A percentile compares a stretch with the other conserved stretches of the same genome.
phyloP scores from a whole-genome alignment of 1,284 basidiomycete genomes.

The Bondarzewia mesenterica region DNA sequence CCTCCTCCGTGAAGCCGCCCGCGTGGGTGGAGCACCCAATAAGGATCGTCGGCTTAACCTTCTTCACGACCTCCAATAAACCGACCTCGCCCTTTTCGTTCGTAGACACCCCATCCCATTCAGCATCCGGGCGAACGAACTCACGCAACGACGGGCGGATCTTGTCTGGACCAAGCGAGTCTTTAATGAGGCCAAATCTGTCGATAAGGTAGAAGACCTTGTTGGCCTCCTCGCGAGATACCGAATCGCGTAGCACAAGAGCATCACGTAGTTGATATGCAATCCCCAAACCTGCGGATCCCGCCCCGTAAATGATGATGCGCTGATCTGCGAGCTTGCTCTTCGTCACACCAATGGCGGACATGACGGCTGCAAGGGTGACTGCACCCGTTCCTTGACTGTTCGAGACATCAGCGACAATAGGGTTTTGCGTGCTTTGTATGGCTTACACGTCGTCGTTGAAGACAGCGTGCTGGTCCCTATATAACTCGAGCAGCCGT shows the following conservation, averaged over 20 bases:
- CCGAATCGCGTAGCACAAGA: constrained; percentile 52
- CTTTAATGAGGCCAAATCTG: constrained; percentile 48
- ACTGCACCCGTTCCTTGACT: constrained; percentile 86
- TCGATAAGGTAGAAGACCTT: constrained; percentile 61
- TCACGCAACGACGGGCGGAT: constrained; percentile 45
- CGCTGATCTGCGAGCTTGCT: constrained; percentile 64
- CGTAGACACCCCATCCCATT: constrained; percentile 36
- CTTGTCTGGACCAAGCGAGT: constrained; percentile 36
- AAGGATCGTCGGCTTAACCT: constrained; percentile 62
- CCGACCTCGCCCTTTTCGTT: constrained; percentile 37
- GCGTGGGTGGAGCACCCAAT: constrained; percentile 78
- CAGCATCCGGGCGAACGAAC: constrained; percentile 50
- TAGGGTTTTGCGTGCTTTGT: no score
- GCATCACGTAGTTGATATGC: constrained; percentile 67
- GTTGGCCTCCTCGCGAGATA: constrained; percentile 53
- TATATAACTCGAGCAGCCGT: constrained; percentile 62
- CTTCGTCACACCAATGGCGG: constrained; percentile 71
- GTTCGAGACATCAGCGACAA: not conserved
- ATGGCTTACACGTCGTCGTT: constrained; percentile 75
- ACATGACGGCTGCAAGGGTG: constrained; percentile 70
- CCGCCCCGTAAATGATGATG: constrained; percentile 74
- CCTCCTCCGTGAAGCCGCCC: constrained; percentile 76
- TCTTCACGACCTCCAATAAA: constrained; percentile 63
- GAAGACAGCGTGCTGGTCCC: constrained; percentile 61
- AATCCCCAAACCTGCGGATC: constrained; percentile 80